Evolutionary conservation across 768 basidiomycete genomes (phyloP), one percentile per base, ranked within the genome.

Genomic region (Collybia mongolica): DNA sequence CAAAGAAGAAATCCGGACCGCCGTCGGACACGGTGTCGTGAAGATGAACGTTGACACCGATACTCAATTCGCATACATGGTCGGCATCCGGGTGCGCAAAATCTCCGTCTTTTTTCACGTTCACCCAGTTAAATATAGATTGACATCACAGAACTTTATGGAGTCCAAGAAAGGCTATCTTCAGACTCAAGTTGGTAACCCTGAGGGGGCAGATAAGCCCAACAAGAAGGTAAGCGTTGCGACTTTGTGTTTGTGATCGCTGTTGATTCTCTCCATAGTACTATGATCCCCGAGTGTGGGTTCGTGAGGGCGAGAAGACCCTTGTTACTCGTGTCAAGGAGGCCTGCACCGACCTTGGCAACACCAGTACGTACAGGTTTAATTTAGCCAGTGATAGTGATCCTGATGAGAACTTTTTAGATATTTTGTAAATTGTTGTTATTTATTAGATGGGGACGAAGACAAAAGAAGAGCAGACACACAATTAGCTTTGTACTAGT

Each of bases 1-100:
- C 58, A 93, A 93, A 73, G 88, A 95, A 41, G 97, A 99, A 73
- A 99, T 98, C 74, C 77, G 76, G 60, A 92, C 86, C 41, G 96
- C 95, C 51, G 97, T 98, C 57, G 64, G 72, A 46, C 80, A 95
- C 68, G 96, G 96, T 63, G 96, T 97, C 37, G 86, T 98, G 66
- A 99, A 99, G 81, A 98, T 98, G 95, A 98, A 98, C 76, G 93
- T 97, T 52, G 93, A 96, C 69, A 98, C 94, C 52, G 90, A 94
- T 71, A 90, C 88, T 14, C 92, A 94, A 66, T 95, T 85, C 65
- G 94, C 96, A 9, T 98, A 98, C 72, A 82, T 96, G 52, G 57
- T 64, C 49, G 93, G 94, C 64, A 90, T 94, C 70, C 77, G 90
- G 62, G 85, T 86, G 67, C 39, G 75, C 64, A 38, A 15, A 48